Evolutionary conservation across 108 stramenopile genomes (phyloP), one percentile per base, ranked within the genome.

Genomic region (Cyclotella atomus): DNA sequence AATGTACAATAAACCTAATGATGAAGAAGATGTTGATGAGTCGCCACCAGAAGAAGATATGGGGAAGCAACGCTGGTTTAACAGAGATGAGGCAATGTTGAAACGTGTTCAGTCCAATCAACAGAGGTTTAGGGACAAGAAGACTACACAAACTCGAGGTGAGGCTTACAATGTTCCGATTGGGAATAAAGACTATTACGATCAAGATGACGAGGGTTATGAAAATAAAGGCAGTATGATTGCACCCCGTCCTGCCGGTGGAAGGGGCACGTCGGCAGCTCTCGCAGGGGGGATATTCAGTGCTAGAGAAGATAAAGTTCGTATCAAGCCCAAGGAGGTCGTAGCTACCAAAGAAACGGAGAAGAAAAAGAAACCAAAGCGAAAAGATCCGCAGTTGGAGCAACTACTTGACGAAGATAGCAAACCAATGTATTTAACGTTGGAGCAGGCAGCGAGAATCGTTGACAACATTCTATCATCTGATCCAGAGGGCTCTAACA

Each of bases 401-500:
- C 68, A 85, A 21, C 24, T 90, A 2, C 33, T 89, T 9, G 85
- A 89, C 59, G 85, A 90, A 45, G 64, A 85, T 65, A 88, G 89
- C 12, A 83, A 90, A 49, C 83, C 79, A 50, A 68, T 87, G 63
- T 83, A 81, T 23, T 80, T 93, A 55, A 91, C 88, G 0, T 43
- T 88, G 52, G 71, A 84, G 41, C 87, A 91, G 79, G 90, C 89
- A 29, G 61, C 87, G 21, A 36, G 57, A 24, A 75, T 84, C 23
- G 87, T 88, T 19, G 28, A 71, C 55, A 83, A 55, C 21, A 83
- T 59, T 61, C 76, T 54, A 57, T 82, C 65, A 5, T 70, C 56
- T 59, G 65, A 67, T 27, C 55, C 65, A n/a, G 57, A 65, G 24
- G 59, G 67, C 45, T 15, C 24, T 17, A 36, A 23, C 59, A 35